Conservation (phyloP, 495 filamentous ascomycete species). For the Haplographium delicatum region DNA sequence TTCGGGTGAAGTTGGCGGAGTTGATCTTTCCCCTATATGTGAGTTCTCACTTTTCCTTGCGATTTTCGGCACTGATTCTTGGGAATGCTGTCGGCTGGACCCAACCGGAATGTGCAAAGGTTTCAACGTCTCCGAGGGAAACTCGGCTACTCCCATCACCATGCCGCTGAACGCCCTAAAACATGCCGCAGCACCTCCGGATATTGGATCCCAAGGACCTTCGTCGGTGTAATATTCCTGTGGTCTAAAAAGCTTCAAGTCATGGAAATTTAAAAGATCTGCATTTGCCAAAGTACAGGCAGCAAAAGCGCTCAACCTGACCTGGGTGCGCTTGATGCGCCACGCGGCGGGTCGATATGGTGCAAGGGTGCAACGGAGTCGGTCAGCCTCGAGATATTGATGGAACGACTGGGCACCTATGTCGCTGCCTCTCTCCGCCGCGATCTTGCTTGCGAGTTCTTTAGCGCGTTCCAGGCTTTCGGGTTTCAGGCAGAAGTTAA, state of each 20-base stretch:
- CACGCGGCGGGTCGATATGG: slow-evolving; percentile 61
- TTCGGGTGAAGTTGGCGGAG: not conserved
- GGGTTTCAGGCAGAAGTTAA: slow-evolving; percentile 51
- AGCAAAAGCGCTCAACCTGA: slow-evolving; percentile 58
- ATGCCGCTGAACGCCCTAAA: not conserved
- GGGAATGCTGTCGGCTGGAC: slow-evolving; percentile 4
- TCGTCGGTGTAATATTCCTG: slow-evolving; percentile 6
- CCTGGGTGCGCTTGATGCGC: slow-evolving; percentile 54
- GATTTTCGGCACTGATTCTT: not conserved
- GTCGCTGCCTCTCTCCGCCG: slow-evolving; percentile 54
- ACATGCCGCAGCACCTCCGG: not conserved
- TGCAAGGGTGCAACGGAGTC: slow-evolving; percentile 55
- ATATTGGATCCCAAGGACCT: slow-evolving; percentile 11
- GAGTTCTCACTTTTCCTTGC: slow-evolving; percentile 1
- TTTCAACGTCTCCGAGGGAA: not conserved
- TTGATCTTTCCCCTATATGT: slow-evolving; percentile 1
- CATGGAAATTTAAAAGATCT: slow-evolving; percentile 1
- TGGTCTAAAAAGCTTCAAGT: slow-evolving; percentile 2
- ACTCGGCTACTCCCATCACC: not conserved
- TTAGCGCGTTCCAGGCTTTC: slow-evolving; percentile 54
- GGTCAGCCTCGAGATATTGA: slow-evolving; percentile 51
- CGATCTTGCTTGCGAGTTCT: slow-evolving; percentile 54
- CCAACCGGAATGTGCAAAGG: slow-evolving; percentile 3
- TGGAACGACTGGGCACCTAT: slow-evolving; percentile 62
- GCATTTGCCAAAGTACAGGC: slow-evolving; percentile 2